Conservation (phyloP, 345 rosid species). For the Pelargonium nanum region DNA sequence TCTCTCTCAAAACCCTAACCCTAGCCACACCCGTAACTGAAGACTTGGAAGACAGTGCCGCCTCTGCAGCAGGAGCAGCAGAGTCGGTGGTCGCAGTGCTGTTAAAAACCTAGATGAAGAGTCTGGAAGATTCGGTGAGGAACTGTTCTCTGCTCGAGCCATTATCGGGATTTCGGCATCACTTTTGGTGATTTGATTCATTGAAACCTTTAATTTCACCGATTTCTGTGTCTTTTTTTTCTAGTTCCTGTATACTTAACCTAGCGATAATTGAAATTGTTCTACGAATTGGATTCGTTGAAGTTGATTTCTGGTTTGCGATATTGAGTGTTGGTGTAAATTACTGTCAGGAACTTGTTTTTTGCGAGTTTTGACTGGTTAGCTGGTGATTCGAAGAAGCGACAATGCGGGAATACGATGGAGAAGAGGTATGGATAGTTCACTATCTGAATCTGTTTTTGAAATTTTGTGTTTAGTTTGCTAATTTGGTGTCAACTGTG, state of each 20-base stretch:
- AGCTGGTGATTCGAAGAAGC: background rate
- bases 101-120: background rate
- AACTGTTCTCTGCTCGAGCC: background rate
- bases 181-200: background rate
- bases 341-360: background rate
- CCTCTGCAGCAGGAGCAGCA: background rate
- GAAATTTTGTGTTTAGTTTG: background rate
- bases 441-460: background rate
- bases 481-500: background rate
- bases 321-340: background rate
- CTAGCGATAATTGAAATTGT: background rate
- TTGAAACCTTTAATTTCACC: background rate
- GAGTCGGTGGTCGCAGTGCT: background rate
- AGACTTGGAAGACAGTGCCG: background rate
- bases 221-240: no score
- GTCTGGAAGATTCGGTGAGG: background rate
- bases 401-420: slow-evolving; percentile 37
- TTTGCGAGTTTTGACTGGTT: background rate
- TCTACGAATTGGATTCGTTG: background rate
- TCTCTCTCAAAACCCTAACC: background rate
- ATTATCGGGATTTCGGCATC: background rate
- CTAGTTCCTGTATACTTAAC: no score
- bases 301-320: background rate
- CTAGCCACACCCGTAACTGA: background rate
- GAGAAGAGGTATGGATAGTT: slow-evolving; percentile 36